Evolutionary conservation across 768 basidiomycete genomes (phyloP).

Genomic region (Baorangia bicolor): DNA sequence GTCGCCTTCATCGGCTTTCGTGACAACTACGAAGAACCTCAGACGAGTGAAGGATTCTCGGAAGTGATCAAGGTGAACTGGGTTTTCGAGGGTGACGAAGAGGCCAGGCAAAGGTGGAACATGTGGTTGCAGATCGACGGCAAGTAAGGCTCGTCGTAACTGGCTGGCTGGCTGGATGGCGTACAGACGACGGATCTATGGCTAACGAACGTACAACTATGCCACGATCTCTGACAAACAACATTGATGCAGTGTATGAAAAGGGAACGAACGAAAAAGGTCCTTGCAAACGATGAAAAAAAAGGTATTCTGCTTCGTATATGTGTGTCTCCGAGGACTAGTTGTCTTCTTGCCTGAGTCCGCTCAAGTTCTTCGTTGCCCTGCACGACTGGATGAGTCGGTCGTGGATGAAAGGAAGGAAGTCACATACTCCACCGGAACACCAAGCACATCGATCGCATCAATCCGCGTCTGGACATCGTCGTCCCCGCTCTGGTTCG

Average conservation of each 20-base stretch:
- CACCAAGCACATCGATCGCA: constrained; percentile 62
- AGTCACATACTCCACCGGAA: constrained; percentile 51
- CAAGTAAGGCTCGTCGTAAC: constrained; percentile 39
- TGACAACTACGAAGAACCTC: constrained; percentile 66
- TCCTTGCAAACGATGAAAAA: background rate
- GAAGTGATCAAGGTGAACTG: constrained; percentile 80
- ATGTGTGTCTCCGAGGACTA: constrained; percentile 3
- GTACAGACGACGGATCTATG: constrained; percentile 5
- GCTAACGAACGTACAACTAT: background rate
- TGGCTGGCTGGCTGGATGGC: background rate
- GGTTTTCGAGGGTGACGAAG: constrained; percentile 73
- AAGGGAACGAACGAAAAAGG: background rate
- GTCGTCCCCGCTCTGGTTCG: constrained; percentile 63
- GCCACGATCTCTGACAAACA: background rate
- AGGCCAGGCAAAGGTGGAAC: constrained; percentile 69
- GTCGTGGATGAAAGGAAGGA: background rate
- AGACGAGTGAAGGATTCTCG: constrained; percentile 65
- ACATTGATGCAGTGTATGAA: background rate
- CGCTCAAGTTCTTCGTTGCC: constrained; percentile 39
- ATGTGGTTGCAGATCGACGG: constrained; percentile 86
- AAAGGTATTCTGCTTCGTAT: background rate
- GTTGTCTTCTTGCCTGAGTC: constrained; percentile 35
- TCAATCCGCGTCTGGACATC: constrained; percentile 58
- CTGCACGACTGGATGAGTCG: constrained; percentile 21
- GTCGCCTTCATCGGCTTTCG: constrained; percentile 57